These are phyloP conservation scores for Epichloe gansuensis DNA, from an alignment of 2,329 filamentous ascomycete species.

Conservation along the genomic window DNA sequence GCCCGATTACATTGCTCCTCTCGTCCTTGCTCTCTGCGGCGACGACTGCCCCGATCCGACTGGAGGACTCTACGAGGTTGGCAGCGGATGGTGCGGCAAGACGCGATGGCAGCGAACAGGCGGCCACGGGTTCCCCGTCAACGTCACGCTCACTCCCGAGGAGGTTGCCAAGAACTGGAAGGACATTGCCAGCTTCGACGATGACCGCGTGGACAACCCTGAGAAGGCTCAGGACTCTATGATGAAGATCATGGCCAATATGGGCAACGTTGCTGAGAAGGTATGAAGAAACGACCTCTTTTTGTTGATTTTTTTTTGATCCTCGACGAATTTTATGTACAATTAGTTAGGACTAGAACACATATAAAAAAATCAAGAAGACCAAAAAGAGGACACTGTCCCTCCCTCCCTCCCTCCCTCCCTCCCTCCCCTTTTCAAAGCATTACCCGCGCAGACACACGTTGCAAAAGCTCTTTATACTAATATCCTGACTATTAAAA, in stretches of 20 bases:
- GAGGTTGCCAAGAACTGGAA: slow-evolving; percentile 65
- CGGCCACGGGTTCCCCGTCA: slow-evolving; percentile 82
- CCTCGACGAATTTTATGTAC: slow-evolving; percentile 7
- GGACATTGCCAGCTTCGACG: slow-evolving; percentile 75
- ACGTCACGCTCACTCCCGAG: slow-evolving; percentile 74
- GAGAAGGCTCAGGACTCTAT: slow-evolving; percentile 64
- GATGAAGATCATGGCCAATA: slow-evolving; percentile 68
- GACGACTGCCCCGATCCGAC: slow-evolving; percentile 81
- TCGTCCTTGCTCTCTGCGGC: slow-evolving; percentile 73
- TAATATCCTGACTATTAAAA: background rate
- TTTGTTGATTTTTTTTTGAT: slow-evolving; percentile 8
- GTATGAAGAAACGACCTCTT: slow-evolving; percentile 34
- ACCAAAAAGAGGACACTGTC: background rate
- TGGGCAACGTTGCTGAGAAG: slow-evolving; percentile 62
- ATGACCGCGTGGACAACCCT: slow-evolving; percentile 78
- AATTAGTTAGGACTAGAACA: slow-evolving; percentile 11
- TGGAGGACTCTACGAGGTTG: slow-evolving; percentile 85
- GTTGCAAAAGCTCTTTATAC: background rate
- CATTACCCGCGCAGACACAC: too few relatives aligned
- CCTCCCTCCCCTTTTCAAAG: background rate
- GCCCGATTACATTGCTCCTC: slow-evolving; percentile 92
- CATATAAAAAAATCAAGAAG: slow-evolving; percentile 1
- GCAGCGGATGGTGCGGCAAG: slow-evolving; percentile 82
- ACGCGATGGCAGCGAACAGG: slow-evolving; percentile 92
- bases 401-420: too few relatives aligned